These are phyloP conservation scores for Fraxinus albicans DNA, from an alignment of 305 asterid species.

Conservation along the genomic window DNA sequence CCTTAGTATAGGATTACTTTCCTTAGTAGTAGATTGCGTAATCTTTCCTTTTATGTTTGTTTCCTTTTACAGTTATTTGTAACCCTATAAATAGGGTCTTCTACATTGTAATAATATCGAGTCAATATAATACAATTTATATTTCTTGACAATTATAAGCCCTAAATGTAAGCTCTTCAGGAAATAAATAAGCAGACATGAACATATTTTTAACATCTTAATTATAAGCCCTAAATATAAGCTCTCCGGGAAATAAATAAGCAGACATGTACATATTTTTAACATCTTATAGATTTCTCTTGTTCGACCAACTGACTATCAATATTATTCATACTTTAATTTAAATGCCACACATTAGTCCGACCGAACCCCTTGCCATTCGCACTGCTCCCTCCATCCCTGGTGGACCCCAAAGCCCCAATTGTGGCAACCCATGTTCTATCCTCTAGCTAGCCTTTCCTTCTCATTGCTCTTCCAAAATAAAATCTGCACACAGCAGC, in stretches of 20 bases:
- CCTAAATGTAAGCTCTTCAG: background rate
- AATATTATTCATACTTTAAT: background rate
- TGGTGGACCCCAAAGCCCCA: background rate
- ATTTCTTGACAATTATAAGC: too few relatives aligned
- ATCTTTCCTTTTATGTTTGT: too few relatives aligned
- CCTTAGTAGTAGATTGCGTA: too few relatives aligned
- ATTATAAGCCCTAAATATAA: background rate
- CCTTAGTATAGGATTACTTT: too few relatives aligned
- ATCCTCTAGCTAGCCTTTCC: background rate
- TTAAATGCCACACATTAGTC: background rate
- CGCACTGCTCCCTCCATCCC: background rate
- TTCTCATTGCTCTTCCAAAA: background rate
- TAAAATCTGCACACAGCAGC: background rate
- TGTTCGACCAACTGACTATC: background rate
- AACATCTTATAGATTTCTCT: background rate
- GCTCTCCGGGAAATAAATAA: background rate
- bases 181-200: background rate
- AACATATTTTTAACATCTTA: background rate
- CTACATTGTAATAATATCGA: too few relatives aligned
- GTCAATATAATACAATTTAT: too few relatives aligned
- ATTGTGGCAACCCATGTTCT: background rate
- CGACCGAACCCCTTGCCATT: background rate
- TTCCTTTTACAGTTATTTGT: too few relatives aligned
- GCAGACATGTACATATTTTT: background rate
- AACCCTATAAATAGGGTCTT: too few relatives aligned